phyloP scores from a whole-genome alignment of 2,329 filamentous ascomycete genomes.

The Neofusicoccum sp. region DNA sequence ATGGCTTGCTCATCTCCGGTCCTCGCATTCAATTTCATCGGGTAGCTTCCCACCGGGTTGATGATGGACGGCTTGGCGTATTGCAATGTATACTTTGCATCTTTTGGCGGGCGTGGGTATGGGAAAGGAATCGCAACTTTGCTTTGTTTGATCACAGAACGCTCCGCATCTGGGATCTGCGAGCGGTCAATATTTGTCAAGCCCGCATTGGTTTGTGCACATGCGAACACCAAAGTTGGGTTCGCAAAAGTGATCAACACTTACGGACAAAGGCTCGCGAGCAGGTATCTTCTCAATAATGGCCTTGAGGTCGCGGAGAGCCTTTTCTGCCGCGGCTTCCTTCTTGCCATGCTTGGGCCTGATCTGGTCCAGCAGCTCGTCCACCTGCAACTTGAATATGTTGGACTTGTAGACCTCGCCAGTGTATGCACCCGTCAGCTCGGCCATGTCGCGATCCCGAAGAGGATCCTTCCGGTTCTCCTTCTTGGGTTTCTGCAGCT shows the following conservation, averaged over 20 bases:
- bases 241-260: conserved; percentile 1
- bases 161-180: conserved; percentile 68
- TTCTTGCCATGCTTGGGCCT: conserved; percentile 59
- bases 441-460: conserved; percentile 22
- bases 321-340: conserved; percentile 52
- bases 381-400: conserved; percentile 66
- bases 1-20: conserved; percentile 59
- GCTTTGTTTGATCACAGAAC: conserved; percentile 63
- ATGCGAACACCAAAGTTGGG: background rate
- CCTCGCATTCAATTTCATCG: conserved; percentile 70
- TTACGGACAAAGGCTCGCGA: conserved; percentile 47
- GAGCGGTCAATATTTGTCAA: too few relatives aligned
- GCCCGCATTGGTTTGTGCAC: conserved; percentile 19
- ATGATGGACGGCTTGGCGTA: conserved; percentile 74
- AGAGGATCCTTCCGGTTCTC: conserved; percentile 4
- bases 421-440: conserved; percentile 40
- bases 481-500: conserved; percentile 19
- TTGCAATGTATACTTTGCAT: conserved; percentile 77
- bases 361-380: conserved; percentile 60
- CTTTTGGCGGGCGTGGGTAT: conserved; percentile 70
- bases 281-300: conserved; percentile 58
- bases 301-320: conserved; percentile 54
- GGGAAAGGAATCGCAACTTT: conserved; percentile 80
- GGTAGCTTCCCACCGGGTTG: conserved; percentile 88
- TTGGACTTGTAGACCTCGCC: conserved; percentile 63